Evolutionary conservation across 2,329 filamentous ascomycete species (phyloP).

Genomic region (Aureobasidium sp.): DNA sequence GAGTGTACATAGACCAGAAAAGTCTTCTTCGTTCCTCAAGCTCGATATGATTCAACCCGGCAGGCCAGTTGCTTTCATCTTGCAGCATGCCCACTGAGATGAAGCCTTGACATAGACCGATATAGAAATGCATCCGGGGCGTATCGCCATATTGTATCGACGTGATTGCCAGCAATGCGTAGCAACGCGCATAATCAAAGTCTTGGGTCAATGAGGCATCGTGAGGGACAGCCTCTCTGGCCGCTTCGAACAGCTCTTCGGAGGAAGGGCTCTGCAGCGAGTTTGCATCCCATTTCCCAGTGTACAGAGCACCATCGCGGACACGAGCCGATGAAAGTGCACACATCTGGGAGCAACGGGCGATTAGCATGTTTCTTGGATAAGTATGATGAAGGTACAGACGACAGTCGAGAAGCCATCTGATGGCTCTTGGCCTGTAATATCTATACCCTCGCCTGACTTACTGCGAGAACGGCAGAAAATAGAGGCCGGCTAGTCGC

Average conservation of each 20-base stretch:
- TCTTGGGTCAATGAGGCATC: constrained; percentile 40
- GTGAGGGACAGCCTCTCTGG: constrained; percentile 43
- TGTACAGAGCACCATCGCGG: constrained; percentile 54
- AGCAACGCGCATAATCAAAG: constrained; percentile 51
- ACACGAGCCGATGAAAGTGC: constrained; percentile 54
- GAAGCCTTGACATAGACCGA: constrained; percentile 58
- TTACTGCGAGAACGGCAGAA: constrained; percentile 61
- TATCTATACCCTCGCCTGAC: too few relatives aligned
- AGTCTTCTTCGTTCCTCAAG: constrained; percentile 51
- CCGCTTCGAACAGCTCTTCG: constrained; percentile 51
- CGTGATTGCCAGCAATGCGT: constrained; percentile 55
- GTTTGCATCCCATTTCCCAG: constrained; percentile 48
- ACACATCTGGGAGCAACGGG: too few relatives aligned
- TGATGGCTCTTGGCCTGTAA: too few relatives aligned
- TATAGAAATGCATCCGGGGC: constrained; percentile 55
- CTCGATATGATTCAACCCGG: constrained; percentile 47
- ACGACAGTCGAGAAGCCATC: too few relatives aligned
- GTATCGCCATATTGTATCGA: constrained; percentile 59
- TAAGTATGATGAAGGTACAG: too few relatives aligned
- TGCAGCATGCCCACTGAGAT: constrained; percentile 55
- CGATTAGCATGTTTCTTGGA: too few relatives aligned
- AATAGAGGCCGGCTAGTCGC: constrained; percentile 46
- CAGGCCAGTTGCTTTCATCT: constrained; percentile 60
- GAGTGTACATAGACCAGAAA: constrained; percentile 64
- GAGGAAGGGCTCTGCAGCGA: constrained; percentile 44